A percentile compares a stretch with the other conserved stretches of the same genome.
These are phyloP conservation scores for Penicillium ucsense DNA, from an alignment of 495 filamentous ascomycete genomes.

Conservation along the genomic window DNA sequence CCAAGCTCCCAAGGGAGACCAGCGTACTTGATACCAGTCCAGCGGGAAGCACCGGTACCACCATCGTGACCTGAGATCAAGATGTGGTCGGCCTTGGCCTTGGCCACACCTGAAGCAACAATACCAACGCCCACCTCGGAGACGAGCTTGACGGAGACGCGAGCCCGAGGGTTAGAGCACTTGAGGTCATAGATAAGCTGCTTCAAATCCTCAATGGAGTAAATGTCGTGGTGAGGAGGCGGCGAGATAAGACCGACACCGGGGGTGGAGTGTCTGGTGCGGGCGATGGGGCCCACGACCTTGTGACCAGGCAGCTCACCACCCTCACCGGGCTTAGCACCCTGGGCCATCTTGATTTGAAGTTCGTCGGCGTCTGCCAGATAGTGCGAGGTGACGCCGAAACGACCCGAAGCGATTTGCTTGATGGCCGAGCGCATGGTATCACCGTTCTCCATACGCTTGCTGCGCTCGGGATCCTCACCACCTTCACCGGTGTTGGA, in stretches of 20 bases:
- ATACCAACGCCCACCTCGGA: conserved; percentile 98
- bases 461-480: conserved; percentile 88
- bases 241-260: conserved; percentile 98
- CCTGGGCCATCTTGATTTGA: conserved; percentile 99
- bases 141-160: conserved; percentile 97
- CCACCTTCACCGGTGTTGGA: conserved; percentile 99
- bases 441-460: conserved; percentile 82
- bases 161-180: conserved; percentile 88
- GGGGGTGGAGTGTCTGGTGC: conserved; percentile 95
- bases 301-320: conserved; percentile 98
- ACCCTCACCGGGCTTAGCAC: conserved; percentile 97
- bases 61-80: conserved; percentile 97
- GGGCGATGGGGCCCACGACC: conserved; percentile 92
- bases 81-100: conserved; percentile 97
- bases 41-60: conserved; percentile 94
- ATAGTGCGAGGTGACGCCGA: conserved; percentile 97
- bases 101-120: conserved; percentile 95
- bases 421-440: conserved; percentile 99
- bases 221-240: conserved; percentile 98
- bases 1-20: conserved; percentile 97
- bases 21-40: conserved; percentile 99
- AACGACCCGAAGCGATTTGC: conserved; percentile 94
- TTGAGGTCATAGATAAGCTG: conserved; percentile 98
- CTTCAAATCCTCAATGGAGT: conserved; percentile 98
- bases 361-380: conserved; percentile 97